phyloP scores from a whole-genome alignment of 805 yeast species.

The Ascoidea rubescens region DNA sequence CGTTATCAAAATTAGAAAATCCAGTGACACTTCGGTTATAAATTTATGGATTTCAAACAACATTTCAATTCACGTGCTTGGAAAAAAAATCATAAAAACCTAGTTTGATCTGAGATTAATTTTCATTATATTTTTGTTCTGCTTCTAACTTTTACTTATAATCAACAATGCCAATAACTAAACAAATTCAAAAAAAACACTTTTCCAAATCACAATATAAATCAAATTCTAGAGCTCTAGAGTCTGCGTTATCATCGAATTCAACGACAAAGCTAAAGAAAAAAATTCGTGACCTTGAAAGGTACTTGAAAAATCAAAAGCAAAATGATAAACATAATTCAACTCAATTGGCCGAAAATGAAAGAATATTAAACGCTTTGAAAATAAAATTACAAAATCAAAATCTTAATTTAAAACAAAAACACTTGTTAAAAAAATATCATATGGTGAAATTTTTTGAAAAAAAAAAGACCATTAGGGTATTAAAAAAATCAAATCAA shows the following conservation, averaged over 20 bases:
- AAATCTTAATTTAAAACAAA: slow-evolving; percentile 28
- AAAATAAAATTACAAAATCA: slow-evolving; percentile 41
- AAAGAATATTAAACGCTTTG: slow-evolving; percentile 59
- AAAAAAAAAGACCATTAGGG: slow-evolving; percentile 68
- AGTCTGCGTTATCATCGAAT: background rate
- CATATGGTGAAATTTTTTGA: slow-evolving; percentile 93
- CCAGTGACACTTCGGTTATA: no score
- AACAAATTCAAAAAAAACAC: no score
- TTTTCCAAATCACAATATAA: no score
- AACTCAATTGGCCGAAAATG: slow-evolving; percentile 31
- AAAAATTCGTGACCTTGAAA: slow-evolving; percentile 75
- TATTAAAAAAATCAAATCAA: slow-evolving; percentile 35
- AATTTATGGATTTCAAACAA: no score
- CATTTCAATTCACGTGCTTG: no score
- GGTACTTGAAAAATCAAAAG: slow-evolving; percentile 40
- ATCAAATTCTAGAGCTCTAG: no score
- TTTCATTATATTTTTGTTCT: no score
- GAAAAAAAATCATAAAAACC: no score
- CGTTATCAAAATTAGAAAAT: no score
- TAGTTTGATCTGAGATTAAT: no score
- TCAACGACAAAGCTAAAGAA: slow-evolving; percentile 50
- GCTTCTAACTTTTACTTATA: no score
- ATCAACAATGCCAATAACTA: no score
- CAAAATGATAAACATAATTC: slow-evolving; percentile 51
- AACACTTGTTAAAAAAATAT: slow-evolving; percentile 53